phyloP scores from a whole-genome alignment of 1,284 basidiomycete genomes.

The Boletus smithii region DNA sequence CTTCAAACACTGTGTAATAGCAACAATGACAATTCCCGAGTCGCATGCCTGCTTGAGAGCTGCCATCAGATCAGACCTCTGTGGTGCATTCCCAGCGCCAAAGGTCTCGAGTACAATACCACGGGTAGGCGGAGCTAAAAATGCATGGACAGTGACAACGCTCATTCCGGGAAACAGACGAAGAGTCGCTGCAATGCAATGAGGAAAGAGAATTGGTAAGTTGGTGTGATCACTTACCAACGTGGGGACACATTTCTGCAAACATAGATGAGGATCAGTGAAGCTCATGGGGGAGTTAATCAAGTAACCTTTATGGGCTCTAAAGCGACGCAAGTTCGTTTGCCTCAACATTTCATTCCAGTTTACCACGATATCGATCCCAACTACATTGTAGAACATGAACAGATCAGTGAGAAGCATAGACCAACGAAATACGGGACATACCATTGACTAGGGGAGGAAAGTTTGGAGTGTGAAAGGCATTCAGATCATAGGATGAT shows the following conservation, averaged over 20 bases:
- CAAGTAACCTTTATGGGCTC: conserved; percentile 68
- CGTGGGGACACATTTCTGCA: conserved; percentile 72
- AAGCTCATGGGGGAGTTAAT: conserved; percentile 1
- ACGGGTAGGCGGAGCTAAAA: conserved; percentile 66
- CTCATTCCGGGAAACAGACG: conserved; percentile 88
- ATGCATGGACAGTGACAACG: conserved; percentile 65
- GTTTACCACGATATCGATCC: conserved; percentile 85
- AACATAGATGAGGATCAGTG: conserved; percentile 9
- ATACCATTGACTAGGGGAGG: conserved; percentile 78
- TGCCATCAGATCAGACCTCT: conserved; percentile 62
- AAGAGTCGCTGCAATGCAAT: conserved; percentile 53
- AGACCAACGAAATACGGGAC: background rate
- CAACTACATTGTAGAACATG: conserved; percentile 47
- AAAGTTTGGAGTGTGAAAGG: conserved; percentile 86
- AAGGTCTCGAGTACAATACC: conserved; percentile 88
- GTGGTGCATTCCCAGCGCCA: conserved; percentile 84
- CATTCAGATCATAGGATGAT: conserved; percentile 83
- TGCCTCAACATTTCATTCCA: conserved; percentile 84
- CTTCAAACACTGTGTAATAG: conserved; percentile 87
- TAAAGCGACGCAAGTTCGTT: conserved; percentile 71
- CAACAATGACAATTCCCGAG: conserved; percentile 83
- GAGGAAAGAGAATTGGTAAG: background rate
- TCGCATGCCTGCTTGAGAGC: conserved; percentile 78
- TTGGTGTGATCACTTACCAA: conserved; percentile 47
- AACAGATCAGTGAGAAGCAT: background rate